Evolutionary conservation across 148 eudicot species (phyloP), one percentile per base, ranked within the genome.

Genomic region (Dysphania ambrosioides): DNA sequence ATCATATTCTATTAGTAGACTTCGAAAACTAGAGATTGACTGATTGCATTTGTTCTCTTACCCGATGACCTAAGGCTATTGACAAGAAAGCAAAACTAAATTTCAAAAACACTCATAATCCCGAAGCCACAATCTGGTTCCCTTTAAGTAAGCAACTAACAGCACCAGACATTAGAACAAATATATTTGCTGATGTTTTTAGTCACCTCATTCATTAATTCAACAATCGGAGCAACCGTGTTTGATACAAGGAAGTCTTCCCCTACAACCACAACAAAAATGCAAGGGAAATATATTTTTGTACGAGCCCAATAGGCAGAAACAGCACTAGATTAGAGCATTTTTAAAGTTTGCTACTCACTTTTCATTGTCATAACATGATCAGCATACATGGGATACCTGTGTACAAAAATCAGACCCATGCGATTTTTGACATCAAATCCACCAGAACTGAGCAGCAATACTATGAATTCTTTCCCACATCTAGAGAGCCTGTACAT

Each of bases 401-500:
- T 70, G 49, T 77, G 67, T 56, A 41, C 41, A 70, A 56, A 70
- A 44, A 71, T 38, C 74, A 61, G 44, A 70, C 70, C 51, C 70
- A 70, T 31, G 73, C 58, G 32, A 3, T 53, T 13, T 67, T 49
- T 21, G 59, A 40, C 11, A 70, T 47, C 0, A n/a, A 6, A 51
- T 9, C 24, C 47, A 35, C 10, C 47, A 29, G 66, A 2, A 24
- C 38, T 27, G 53, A 35, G 27, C 13, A 35, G 42, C 67, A 70
- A 75, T 31, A 63, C 55, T 68, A 75, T 0, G 35, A 30, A 23
- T 36, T 55, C 47, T 61, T 47, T 31, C 69, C 63, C 27, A 31
- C 69, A 29, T 76, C 69, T 66, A 65, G 38, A 36, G 77, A 47
- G 62, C 73, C 70, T 47, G 73, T 72, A 68, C 77, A 72, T 64